Evolutionary conservation across 2,329 filamentous ascomycete species (phyloP).

Genomic region (Neofusicoccum ribis): DNA sequence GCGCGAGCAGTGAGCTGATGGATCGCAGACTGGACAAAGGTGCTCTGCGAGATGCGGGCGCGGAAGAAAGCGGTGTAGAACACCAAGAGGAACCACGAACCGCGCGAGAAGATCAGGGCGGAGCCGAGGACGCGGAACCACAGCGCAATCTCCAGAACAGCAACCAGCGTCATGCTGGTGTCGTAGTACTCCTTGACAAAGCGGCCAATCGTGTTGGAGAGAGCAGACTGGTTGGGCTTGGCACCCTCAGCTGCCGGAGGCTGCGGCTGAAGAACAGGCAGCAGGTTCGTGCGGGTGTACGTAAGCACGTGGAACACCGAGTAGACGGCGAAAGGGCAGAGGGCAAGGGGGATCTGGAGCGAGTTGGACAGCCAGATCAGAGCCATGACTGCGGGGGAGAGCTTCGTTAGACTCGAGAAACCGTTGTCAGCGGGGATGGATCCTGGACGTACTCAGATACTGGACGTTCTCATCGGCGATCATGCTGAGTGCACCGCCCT

Average conservation of each 20-base stretch:
- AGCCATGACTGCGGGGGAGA: slow-evolving; percentile 69
- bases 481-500: slow-evolving; percentile 64
- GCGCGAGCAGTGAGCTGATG: slow-evolving; percentile 69
- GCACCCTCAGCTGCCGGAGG: slow-evolving; percentile 54
- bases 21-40: slow-evolving; percentile 85
- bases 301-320: slow-evolving; percentile 98
- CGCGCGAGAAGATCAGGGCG: slow-evolving; percentile 82
- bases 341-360: slow-evolving; percentile 83
- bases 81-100: slow-evolving; percentile 82
- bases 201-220: slow-evolving; percentile 79
- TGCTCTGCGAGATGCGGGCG: slow-evolving; percentile 84
- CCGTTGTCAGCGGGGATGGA: not conserved
- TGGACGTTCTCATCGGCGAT: slow-evolving; percentile 93
- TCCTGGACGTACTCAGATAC: slow-evolving; percentile 74
- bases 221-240: slow-evolving; percentile 60
- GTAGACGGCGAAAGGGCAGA: slow-evolving; percentile 94
- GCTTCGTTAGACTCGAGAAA: not conserved
- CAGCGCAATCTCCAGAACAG: slow-evolving; percentile 81
- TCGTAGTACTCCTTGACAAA: slow-evolving; percentile 99
- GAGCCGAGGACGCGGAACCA: slow-evolving; percentile 81
- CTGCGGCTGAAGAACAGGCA: slow-evolving; percentile 76
- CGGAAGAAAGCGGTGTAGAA: slow-evolving; percentile 93
- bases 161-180: slow-evolving; percentile 89
- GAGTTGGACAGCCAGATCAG: slow-evolving; percentile 85
- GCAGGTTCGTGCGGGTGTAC: slow-evolving; percentile 89